Base-by-base conservation (phyloP, 768 basidiomycete genomes). In the Hypholoma sublateritium region DNA sequence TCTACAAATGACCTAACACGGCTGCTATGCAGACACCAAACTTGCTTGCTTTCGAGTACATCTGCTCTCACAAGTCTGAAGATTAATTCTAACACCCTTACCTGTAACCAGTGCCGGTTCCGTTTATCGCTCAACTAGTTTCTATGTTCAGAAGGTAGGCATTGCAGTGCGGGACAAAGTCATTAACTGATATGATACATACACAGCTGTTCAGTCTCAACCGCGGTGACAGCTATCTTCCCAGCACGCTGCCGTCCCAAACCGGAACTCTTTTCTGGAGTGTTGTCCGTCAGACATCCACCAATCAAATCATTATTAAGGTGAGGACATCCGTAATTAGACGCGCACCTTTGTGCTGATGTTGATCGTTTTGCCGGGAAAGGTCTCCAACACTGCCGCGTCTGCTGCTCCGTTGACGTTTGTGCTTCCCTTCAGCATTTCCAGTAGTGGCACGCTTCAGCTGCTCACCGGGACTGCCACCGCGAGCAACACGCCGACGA, bases 251-350 rank as follows among this genome's bases (percentile, higher is more conserved):
- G 0, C 86, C 86, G 0, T 68, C 54, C 34, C 47, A 59, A 0
- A 65, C 59, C 3, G 84, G 83, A 9, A 81, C 82, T 1, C 65
- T 85, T 1, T 79, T 83, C 69, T 89, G 87, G 87, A 86, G 84
- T 58, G 79, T 88, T 11, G 74, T 75, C 8, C 72, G 76, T 43
- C 72, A 73, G 21, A 76, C 59, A 3, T 64, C 76, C 1, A 55
- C 65, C 0, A 67, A 73, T 1, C 63, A 79, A 52, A 72, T 87
- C 46, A 81, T 83, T 60, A 80, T 88, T 70, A 89, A 89, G 80
- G 86, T 77, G 50, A 0, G 58, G 57, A 7, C 3, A 14, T 22
- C 25, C 34, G 8, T 17, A 8, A 8, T 24, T 12, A 12, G 1
- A 22, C 35, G 5, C 21, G 28, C 35, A 21, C 36, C 25, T 28